phyloP scores from a whole-genome alignment of 768 basidiomycete genomes.

The Ramaria sp. region DNA sequence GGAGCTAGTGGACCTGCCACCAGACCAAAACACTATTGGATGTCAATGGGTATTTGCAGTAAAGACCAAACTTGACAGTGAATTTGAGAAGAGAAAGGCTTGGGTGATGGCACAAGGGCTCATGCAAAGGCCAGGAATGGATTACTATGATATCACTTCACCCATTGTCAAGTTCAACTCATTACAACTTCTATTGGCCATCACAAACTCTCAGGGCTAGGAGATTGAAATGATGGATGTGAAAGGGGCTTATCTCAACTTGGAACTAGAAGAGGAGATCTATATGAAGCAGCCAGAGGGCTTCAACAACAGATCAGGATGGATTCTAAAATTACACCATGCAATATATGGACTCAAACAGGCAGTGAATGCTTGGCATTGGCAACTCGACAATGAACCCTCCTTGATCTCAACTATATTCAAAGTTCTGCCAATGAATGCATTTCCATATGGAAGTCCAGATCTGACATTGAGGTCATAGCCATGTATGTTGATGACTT shows the following conservation, averaged over 20 bases:
- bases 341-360: conserved; percentile 24
- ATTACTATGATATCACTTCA: conserved; percentile 27
- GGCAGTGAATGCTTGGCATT: conserved; percentile 21
- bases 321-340: conserved; percentile 15
- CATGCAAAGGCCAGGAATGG: conserved; percentile 11
- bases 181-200: conserved; percentile 18
- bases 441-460: conserved; percentile 13
- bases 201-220: conserved; percentile 16
- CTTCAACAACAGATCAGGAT: conserved; percentile 9
- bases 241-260: conserved; percentile 21
- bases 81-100: conserved; percentile 16
- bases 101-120: conserved; percentile 19
- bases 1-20: conserved; percentile 13
- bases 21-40: conserved; percentile 12
- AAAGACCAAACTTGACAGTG: conserved; percentile 17
- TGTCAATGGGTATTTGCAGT: conserved; percentile 19
- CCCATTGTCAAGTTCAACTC: conserved; percentile 29
- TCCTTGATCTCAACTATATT: conserved; percentile 16
- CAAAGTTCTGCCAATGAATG: conserved; percentile 14
- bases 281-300: conserved; percentile 21
- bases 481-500: too few relatives aligned
- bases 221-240: conserved; percentile 23
- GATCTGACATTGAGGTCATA: too few relatives aligned
- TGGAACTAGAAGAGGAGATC: conserved; percentile 19
- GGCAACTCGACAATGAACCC: conserved; percentile 14